Evolutionary conservation across 257 asterid species (phyloP), one percentile per base, ranked within the genome.

Genomic region (Penstemon davidsonii): DNA sequence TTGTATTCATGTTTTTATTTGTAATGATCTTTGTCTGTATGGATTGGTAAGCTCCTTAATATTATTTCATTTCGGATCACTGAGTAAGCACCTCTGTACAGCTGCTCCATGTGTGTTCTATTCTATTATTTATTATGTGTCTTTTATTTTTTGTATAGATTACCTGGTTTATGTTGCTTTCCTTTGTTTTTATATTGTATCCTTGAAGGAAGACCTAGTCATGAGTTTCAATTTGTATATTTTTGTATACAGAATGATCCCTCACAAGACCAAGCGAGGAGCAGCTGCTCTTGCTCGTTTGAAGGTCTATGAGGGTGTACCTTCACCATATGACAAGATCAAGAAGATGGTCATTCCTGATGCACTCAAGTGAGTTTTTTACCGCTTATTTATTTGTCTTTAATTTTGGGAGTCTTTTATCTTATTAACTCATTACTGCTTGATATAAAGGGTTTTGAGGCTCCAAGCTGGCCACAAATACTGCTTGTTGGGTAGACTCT

Each of bases 271-370:
- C 33, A 89, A 89, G 75, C 79, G 96, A 2, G 96, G 96, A 41
- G 96, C 84, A n/a, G 96, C 96, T 77, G 96, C 96, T 5, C 92
- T 89, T 69, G 92, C 87, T 41, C 86, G 92, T 60, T 69, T 89
- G 90, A 87, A 89, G 85, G 96, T 87, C 39, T 89, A 51, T 0
- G 96, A 89, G 85, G 96, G 95, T 50, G 71, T 89, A 0, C 96
- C 96, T 4, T 86, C 95, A 2, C 96, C 96, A 51, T 89, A 84
- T 73, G 96, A 89, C 84, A 89, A 87, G 80, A 79, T 69, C 1
- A 89, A 89, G 85, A 87, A 87, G 74, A 89, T 89, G 96, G 95
- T 89, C 51, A 85, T 89, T 65, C 96, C 96, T 3, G 96, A 88
- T 79, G 95, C 95, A 62, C 92, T 89, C 67, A 89, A 89, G 95